Conservation (phyloP, 768 basidiomycete species). For the Nidularia sp. region DNA sequence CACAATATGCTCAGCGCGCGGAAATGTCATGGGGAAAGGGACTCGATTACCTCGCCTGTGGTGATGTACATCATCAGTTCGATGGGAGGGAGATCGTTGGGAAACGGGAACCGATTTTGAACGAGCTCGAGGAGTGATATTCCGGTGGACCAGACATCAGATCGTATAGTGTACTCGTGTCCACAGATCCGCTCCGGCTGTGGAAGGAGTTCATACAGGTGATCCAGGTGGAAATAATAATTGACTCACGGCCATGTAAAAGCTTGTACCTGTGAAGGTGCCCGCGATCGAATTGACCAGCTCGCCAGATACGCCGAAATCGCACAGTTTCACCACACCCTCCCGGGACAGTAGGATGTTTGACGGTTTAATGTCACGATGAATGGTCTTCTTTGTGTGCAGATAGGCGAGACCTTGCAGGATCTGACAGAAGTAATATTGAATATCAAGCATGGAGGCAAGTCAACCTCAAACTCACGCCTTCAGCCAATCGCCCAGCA, state of each 20-base stretch:
- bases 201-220: slow-evolving; percentile 6
- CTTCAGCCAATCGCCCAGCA: slow-evolving; percentile 89
- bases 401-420: slow-evolving; percentile 93
- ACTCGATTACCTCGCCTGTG: slow-evolving; percentile 57
- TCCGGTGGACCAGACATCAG: slow-evolving; percentile 98
- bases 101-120: slow-evolving; percentile 93
- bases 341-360: slow-evolving; percentile 88
- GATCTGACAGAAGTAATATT: slow-evolving; percentile 37
- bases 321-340: slow-evolving; percentile 87
- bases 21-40: slow-evolving; percentile 6
- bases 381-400: slow-evolving; percentile 88
- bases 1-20: neutral
- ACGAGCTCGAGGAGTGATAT: slow-evolving; percentile 93
- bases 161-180: slow-evolving; percentile 87
- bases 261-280: slow-evolving; percentile 96
- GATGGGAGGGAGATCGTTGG: slow-evolving; percentile 87
- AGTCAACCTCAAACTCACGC: slow-evolving; percentile 45
- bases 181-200: slow-evolving; percentile 95
- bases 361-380: slow-evolving; percentile 93
- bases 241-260: slow-evolving; percentile 93
- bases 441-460: neutral
- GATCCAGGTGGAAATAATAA: slow-evolving; percentile 1
- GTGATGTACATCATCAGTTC: slow-evolving; percentile 92
- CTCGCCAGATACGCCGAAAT: slow-evolving; percentile 98
- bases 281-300: slow-evolving; percentile 87